Evolutionary conservation across 208 protist species (phyloP), one percentile per base, ranked within the genome.

Genomic region (Trypanosoma lewisi): DNA sequence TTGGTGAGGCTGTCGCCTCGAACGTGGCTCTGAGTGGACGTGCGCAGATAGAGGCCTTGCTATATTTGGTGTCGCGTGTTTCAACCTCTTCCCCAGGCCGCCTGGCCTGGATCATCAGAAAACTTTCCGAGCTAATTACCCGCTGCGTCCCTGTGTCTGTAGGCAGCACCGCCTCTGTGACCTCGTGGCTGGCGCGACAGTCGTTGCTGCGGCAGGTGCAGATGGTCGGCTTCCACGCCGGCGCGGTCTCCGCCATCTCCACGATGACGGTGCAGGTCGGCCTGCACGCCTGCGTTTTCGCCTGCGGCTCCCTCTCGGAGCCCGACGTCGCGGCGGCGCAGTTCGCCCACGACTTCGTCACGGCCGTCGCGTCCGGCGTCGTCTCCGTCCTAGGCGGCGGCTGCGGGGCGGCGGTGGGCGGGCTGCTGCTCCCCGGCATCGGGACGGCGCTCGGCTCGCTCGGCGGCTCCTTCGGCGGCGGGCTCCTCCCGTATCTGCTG

Each of bases 401-500:
- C 23, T 72, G 59, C n/a, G 86, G 86, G 0, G 78, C 78, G 2
- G 72, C 76, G 12, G 23, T 86, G 45, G 85, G 85, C 17, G 70
- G 77, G 16, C 50, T 82, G 37, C 19, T 80, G n/a, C 8, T 87
- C 30, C 85, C 85, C 9, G 85, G 85, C n/a, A 28, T 87, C 14
- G 86, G 86, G 34, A 89, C 86, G 9, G 80, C 67, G 33, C 42
- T 93, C 0, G 86, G 86, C 9, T 83, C 57, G 12, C 16, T 73
- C 42, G 25, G 69, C 39, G 72, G 72, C 21, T 63, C 59, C 12
- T 27, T 62, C 14, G 63, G 59, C 16, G 75, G 68, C 12, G 74
- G 75, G 28, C 83, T 80, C 58, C 12, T 83, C 19, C 81, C 77
- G 0, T 75, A 74, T 36, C 34, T 75, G 16, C 58, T 82, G 16